These are phyloP conservation scores for Boeremia lycopersici DNA, from an alignment of 2,329 filamentous ascomycete genomes.

Conservation along the genomic window DNA sequence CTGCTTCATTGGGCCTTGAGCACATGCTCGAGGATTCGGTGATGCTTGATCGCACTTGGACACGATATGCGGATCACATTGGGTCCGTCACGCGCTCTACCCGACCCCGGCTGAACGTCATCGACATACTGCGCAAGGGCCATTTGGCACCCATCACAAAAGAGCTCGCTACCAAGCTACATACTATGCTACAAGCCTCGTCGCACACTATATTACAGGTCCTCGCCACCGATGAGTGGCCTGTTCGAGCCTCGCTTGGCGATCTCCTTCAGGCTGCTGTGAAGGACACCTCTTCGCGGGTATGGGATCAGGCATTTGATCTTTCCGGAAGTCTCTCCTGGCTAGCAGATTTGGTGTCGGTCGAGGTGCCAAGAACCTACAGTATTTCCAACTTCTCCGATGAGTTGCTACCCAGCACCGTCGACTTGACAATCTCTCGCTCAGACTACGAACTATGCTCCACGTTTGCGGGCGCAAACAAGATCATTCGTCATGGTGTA, in stretches of 20 bases:
- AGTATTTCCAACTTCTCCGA: slow-evolving; percentile 55
- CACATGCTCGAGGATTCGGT: slow-evolving; percentile 53
- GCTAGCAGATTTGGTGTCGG: slow-evolving; percentile 26
- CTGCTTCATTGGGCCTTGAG: slow-evolving; percentile 58
- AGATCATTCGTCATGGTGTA: slow-evolving; percentile 52
- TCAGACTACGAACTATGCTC: slow-evolving; percentile 58
- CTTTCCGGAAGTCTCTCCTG: slow-evolving; percentile 26
- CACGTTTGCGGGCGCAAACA: slow-evolving; percentile 21
- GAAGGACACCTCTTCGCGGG: slow-evolving; percentile 24
- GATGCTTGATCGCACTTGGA: slow-evolving; percentile 51
- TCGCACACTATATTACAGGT: slow-evolving; percentile 30
- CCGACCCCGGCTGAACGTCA: slow-evolving; percentile 23
- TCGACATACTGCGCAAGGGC: slow-evolving; percentile 32
- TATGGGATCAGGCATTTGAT: slow-evolving; percentile 37
- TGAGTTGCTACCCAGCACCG: slow-evolving; percentile 58
- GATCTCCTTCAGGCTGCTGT: slow-evolving; percentile 33
- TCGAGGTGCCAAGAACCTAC: slow-evolving; percentile 34
- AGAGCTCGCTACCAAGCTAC: slow-evolving; percentile 30
- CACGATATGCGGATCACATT: slow-evolving; percentile 45
- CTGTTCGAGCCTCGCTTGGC: slow-evolving; percentile 29
- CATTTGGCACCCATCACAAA: slow-evolving; percentile 34
- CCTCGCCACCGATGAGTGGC: slow-evolving; percentile 33
- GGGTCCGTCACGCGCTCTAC: slow-evolving; percentile 17
- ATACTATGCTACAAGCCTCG: slow-evolving; percentile 30
- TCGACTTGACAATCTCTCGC: slow-evolving; percentile 60